Conservation (phyloP, 1,284 basidiomycete species). For the Leccinum pseudoinsigne region DNA sequence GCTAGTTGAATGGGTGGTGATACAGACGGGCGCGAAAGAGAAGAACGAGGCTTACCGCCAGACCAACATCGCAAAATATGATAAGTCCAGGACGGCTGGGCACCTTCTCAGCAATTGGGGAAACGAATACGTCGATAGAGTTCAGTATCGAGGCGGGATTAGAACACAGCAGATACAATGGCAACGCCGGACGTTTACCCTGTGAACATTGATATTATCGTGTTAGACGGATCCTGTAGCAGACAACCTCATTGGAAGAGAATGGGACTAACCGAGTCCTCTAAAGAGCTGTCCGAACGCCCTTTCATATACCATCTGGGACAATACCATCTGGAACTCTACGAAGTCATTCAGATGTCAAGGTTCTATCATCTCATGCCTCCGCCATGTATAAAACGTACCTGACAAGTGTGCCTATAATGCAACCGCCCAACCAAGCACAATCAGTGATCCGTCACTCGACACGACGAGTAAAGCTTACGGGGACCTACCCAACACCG, state of each 20-base stretch:
- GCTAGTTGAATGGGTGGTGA: constrained; percentile 44
- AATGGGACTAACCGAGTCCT: constrained; percentile 18
- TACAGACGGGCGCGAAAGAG: constrained; percentile 9
- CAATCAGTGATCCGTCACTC: not conserved
- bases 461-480: not conserved
- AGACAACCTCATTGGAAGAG: not conserved
- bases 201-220: not conserved
- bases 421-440: constrained; percentile 10
- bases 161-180: constrained; percentile 23
- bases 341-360: constrained; percentile 1
- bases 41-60: constrained; percentile 70
- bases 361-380: not conserved
- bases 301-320: constrained; percentile 17
- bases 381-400: constrained; percentile 3
- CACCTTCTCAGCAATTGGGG: constrained; percentile 18
- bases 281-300: constrained; percentile 21
- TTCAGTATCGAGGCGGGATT: constrained; percentile 22
- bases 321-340: constrained; percentile 10
- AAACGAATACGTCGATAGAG: constrained; percentile 12
- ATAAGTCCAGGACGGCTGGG: not conserved
- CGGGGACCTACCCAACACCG: constrained; percentile 18
- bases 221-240: not conserved
- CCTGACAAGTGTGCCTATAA: constrained; percentile 18
- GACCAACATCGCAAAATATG: not conserved
- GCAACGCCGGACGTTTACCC: constrained; percentile 22